Evolutionary conservation across 106 monocot species (phyloP).

Genomic region (Allium sativum): DNA sequence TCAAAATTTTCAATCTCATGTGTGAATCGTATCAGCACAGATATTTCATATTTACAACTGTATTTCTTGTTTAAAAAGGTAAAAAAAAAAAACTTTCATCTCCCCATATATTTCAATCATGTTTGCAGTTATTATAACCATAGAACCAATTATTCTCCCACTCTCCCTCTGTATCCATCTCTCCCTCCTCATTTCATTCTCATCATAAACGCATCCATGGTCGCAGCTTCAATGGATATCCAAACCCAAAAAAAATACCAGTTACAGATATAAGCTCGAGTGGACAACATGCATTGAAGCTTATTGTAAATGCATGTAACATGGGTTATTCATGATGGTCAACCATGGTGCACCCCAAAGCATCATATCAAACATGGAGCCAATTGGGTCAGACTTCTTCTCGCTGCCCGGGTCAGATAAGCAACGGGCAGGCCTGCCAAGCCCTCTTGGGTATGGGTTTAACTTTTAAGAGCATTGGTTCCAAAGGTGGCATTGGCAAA

Average conservation of each 20-base stretch:
- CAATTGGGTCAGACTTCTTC: slow-evolving; percentile 32
- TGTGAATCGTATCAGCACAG: not conserved
- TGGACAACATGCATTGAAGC: slow-evolving; percentile 6
- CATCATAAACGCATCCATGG: slow-evolving; percentile 7
- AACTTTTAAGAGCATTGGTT: slow-evolving; percentile 47
- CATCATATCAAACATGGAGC: slow-evolving; percentile 28
- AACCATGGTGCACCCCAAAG: slow-evolving; percentile 43
- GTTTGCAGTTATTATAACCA: not conserved
- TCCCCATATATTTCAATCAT: slow-evolving; percentile 3
- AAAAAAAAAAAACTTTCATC: not conserved
- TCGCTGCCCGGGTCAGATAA: slow-evolving; percentile 34
- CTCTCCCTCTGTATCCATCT: too few species aligned
- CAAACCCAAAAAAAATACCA: slow-evolving; percentile 8
- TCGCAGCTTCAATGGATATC: slow-evolving; percentile 5
- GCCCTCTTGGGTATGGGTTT: slow-evolving; percentile 60
- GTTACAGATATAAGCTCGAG: slow-evolving; percentile 24
- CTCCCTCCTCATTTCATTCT: not conserved
- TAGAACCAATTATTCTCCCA: not conserved
- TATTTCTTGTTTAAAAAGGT: not conserved
- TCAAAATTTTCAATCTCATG: slow-evolving; percentile 5
- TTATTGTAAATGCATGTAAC: slow-evolving; percentile 31
- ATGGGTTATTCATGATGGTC: slow-evolving; percentile 64
- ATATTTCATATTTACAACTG: not conserved
- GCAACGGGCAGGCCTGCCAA: slow-evolving; percentile 40
- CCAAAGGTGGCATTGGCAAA: slow-evolving; percentile 52